A percentile compares a stretch with the other conserved stretches of the same genome.
These are phyloP conservation scores for Choiromyces venosus DNA, from an alignment of 495 filamentous ascomycete species.

Conservation along the genomic window DNA sequence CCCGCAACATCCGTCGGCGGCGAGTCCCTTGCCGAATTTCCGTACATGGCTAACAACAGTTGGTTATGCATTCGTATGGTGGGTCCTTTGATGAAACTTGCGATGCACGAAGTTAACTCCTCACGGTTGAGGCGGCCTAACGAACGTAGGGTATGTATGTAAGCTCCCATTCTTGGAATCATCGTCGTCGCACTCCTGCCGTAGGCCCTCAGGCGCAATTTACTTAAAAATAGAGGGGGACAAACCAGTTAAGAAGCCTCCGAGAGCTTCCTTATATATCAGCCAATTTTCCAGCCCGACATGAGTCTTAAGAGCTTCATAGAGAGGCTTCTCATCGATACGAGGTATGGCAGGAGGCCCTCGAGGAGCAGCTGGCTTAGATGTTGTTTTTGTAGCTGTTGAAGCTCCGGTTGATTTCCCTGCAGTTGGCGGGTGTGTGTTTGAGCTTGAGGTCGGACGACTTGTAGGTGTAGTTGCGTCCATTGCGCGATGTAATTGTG, in stretches of 20 bases:
- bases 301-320: constrained; percentile 72
- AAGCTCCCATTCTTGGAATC: background rate
- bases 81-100: constrained; percentile 63
- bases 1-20: constrained; percentile 87
- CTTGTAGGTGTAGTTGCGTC: constrained; percentile 32
- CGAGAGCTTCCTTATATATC: constrained; percentile 76
- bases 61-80: constrained; percentile 85
- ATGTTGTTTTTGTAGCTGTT: constrained; percentile 21
- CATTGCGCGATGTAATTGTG: constrained; percentile 18
- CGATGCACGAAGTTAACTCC: constrained; percentile 72
- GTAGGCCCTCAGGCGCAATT: background rate
- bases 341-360: constrained; percentile 53
- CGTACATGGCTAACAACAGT: constrained; percentile 76
- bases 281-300: constrained; percentile 78
- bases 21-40: constrained; percentile 78
- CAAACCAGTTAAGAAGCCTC: constrained; percentile 75
- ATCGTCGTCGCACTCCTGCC: background rate
- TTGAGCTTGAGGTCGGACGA: constrained; percentile 33
- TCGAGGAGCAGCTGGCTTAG: constrained; percentile 15
- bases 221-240: constrained; percentile 26
- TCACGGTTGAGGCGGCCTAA: constrained; percentile 76
- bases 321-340: constrained; percentile 85
- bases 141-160: background rate
- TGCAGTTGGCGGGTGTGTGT: constrained; percentile 5
- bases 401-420: constrained; percentile 22